These are phyloP conservation scores for Penicillium sp. DNA, from an alignment of 2,329 filamentous ascomycete species.

Conservation along the genomic window DNA sequence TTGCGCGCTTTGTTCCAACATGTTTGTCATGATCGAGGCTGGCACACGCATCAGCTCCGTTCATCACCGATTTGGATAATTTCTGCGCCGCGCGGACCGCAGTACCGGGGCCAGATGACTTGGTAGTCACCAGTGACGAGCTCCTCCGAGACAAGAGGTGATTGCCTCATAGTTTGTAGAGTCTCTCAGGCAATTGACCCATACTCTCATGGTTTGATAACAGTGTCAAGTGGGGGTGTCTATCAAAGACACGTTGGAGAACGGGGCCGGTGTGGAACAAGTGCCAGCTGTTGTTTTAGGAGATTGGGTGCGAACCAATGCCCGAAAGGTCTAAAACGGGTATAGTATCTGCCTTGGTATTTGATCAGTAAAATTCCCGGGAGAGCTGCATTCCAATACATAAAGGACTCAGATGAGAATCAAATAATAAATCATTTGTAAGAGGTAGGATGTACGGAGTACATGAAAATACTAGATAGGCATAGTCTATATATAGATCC, in stretches of 20 bases:
- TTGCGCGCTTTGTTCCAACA: not conserved
- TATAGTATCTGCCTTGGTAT: not conserved
- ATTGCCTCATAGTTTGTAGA: not conserved
- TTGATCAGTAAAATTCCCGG: not conserved
- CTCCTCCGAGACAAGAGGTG: not conserved
- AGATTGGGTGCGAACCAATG: slow-evolving; percentile 6
- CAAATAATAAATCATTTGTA: not conserved
- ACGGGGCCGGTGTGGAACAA: slow-evolving; percentile 18
- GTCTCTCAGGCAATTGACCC: slow-evolving; percentile 1
- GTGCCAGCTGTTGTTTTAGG: not conserved
- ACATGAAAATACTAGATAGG: not conserved
- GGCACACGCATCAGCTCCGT: slow-evolving; percentile 4
- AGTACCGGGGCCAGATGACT: slow-evolving; percentile 17
- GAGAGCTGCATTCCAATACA: not conserved
- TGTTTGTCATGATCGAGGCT: slow-evolving; percentile 1
- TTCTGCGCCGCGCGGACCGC: slow-evolving; percentile 15
- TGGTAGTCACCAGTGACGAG: not conserved
- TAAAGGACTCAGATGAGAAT: not conserved
- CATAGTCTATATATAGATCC: slow-evolving; percentile 1
- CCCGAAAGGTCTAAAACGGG: not conserved
- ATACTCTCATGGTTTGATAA: slow-evolving; percentile 1
- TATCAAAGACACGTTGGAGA: slow-evolving; percentile 19
- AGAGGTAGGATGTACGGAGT: not conserved
- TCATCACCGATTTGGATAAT: not conserved
- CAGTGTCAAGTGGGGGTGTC: slow-evolving; percentile 6